Base-by-base conservation (phyloP, 306 rosid species). In the Luffa aegyptiaca region DNA sequence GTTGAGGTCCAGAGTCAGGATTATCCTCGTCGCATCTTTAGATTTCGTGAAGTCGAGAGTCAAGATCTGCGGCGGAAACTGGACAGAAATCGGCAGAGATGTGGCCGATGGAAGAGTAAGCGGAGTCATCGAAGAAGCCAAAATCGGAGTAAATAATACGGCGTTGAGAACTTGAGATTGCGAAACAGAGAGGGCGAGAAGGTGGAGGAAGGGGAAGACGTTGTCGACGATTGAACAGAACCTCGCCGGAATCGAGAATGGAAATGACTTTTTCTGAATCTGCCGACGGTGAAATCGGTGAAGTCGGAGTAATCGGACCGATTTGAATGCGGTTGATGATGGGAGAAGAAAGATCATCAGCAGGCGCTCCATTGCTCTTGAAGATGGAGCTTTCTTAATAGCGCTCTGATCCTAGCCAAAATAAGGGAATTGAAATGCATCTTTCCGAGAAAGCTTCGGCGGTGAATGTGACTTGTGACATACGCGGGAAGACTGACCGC, bases 11-110 rank as follows among this genome's bases (percentile, higher is more conserved):
- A 91, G 31, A 83, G 17, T 11, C 3, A 18, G 64, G 91, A 87
- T 79, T 13, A 79, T 88, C 92, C 80, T 87, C 93, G 78, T 89
- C 87, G 72, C 92, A 89, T 64, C 90, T 83, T 82, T 87, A 8
- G 93, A 94, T 35, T 86, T 86, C 0, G 94, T 85, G 84, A 93
- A 93, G 66, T 90, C 96, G 2, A 93, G 92, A 49, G 97, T 92
- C 83, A 93, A 14, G 13, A 72, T 78, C 80, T 90, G 93, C 3
- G 90, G 71, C 72, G 82, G 97, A 4, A 91, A 59, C 55, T 80
- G 84, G 16, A 80, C 79, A 33, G 82, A 86, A 33, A 76, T 75
- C 5, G 82, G 11, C 37, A 26, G 39, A 26, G 65, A 59, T 17
- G 62, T 26, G 31, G 31, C 31, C 31, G 31, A 0, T 55, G 85